Conservation (phyloP, 139 green algal species). For the Nannochloris sp. region DNA sequence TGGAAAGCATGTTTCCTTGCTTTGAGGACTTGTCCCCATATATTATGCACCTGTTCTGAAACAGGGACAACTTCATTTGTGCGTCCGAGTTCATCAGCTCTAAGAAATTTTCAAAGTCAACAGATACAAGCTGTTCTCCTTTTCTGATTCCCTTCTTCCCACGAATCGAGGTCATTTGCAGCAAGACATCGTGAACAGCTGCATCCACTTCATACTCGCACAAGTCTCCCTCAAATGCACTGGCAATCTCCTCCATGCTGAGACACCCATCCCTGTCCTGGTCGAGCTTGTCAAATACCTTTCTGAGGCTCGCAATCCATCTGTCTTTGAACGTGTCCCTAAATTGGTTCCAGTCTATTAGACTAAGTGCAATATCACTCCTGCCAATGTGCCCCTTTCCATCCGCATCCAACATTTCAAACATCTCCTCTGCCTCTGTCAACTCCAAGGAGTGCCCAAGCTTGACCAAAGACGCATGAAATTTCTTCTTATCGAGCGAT, state of each 20-base stretch:
- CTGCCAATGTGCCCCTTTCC: background rate
- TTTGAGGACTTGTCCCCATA: too few relatives aligned
- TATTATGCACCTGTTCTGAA: too few relatives aligned
- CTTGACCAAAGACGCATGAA: conserved; percentile 9
- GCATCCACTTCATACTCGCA: conserved; percentile 21
- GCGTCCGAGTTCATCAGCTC: too few relatives aligned
- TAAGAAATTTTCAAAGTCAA: too few relatives aligned
- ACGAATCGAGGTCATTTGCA: conserved; percentile 5
- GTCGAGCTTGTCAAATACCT: conserved; percentile 22
- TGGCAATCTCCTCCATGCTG: conserved; percentile 10
- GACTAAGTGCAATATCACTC: conserved; percentile 3
- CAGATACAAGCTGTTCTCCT: too few relatives aligned
- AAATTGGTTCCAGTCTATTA: conserved; percentile 22
- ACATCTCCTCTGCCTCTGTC: conserved; percentile 17
- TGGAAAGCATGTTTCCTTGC: background rate
- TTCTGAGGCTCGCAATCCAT: conserved; percentile 15
- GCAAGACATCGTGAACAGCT: conserved; percentile 12
- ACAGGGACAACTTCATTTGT: too few relatives aligned
- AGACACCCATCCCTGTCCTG: conserved; percentile 9
- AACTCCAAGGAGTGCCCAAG: conserved; percentile 15
- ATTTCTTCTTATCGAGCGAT: conserved; percentile 8
- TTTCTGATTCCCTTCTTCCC: background rate
- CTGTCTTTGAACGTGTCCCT: conserved; percentile 7
- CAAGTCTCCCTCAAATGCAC: conserved; percentile 15
- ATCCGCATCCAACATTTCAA: conserved; percentile 17